Base-by-base conservation (phyloP, 2,329 filamentous ascomycete species). In the Exserohilum rostratum region DNA sequence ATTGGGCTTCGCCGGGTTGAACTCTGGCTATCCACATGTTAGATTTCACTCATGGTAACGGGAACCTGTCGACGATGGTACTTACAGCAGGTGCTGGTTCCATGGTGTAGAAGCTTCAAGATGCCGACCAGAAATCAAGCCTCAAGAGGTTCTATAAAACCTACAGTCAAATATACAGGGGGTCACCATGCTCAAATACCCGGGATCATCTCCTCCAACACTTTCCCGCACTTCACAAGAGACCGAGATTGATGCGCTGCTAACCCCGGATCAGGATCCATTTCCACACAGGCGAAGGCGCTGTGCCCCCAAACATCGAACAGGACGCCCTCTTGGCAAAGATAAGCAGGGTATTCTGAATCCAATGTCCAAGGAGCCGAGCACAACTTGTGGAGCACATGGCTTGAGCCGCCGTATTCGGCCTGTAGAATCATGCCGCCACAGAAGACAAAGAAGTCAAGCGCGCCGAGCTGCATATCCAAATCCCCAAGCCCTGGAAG, bases 1-100 rank as follows among this genome's bases (percentile, higher is more conserved):
- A 57, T 80, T 79, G 17, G 84, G 83, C 48, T 75, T 66, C 20
- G 74, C 61, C 17, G 72, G 61, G 55, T 80, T 66, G 59, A 68
- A 80, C 46, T 72, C 75, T 7, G 78, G 78, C 73, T 75, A 44
- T 33, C 10, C 17, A 7, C 18, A 30, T 50, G 17, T 59, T 13
- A 57, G 34, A 27, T 38, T 2, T 30, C 17, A 17, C 31, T 12
- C n/a, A 22, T 20, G 11, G 34, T 7, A 29, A 17, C 7, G 10
- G 42, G 2, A 13, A 25, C 13, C 20, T 31, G 13, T 13, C 2
- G 25, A 3, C 29, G 3, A 45, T 10, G 7, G 13, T 25, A 60
- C 65, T 58, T 40, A 68, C 65, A 39, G 55, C 44, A 7, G 55
- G 43, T 54, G 62, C 62, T 53, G 53, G 56, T 39, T 60, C 50